Percentiles rank a stretch among this genome's conserved stretches.
Evolutionary conservation across 2,329 filamentous ascomycete species (phyloP).

Genomic region (Dothistroma septosporum): DNA sequence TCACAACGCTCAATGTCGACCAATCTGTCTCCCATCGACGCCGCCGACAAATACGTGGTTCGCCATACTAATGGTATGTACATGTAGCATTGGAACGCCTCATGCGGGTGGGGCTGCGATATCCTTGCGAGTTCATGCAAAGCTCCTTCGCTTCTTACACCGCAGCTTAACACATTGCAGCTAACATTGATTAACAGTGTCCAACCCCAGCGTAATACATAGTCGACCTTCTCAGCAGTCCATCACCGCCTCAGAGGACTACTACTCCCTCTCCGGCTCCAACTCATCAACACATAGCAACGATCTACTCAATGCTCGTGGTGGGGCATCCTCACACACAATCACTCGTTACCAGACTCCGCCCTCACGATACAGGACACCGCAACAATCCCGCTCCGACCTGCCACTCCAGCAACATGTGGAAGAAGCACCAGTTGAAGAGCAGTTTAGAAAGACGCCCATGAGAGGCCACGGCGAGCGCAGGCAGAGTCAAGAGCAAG

Average conservation of each 20-base stretch:
- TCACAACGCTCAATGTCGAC: background rate
- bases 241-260: constrained; percentile 49
- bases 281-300: constrained; percentile 36
- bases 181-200: constrained; percentile 21
- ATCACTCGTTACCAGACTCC: constrained; percentile 34
- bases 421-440: constrained; percentile 18
- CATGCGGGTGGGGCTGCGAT: constrained; percentile 6
- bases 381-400: constrained; percentile 27
- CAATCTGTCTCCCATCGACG: background rate
- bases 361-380: constrained; percentile 35
- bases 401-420: constrained; percentile 15
- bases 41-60: constrained; percentile 5
- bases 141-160: constrained; percentile 3
- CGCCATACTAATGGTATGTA: constrained; percentile 24
- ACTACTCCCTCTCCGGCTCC: constrained; percentile 47
- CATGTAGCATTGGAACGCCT: background rate
- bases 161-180: background rate
- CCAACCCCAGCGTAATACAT: constrained; percentile 31
- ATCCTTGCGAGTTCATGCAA: constrained; percentile 11
- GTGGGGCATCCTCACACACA: constrained; percentile 21
- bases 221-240: constrained; percentile 42
- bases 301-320: constrained; percentile 31
- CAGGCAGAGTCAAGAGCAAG: constrained; percentile 21
- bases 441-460: constrained; percentile 29
- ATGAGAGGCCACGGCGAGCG: constrained; percentile 34